These are phyloP conservation scores for Triticum turgidum DNA, from an alignment of 176 grass and related monocot species.

Conservation along the genomic window DNA sequence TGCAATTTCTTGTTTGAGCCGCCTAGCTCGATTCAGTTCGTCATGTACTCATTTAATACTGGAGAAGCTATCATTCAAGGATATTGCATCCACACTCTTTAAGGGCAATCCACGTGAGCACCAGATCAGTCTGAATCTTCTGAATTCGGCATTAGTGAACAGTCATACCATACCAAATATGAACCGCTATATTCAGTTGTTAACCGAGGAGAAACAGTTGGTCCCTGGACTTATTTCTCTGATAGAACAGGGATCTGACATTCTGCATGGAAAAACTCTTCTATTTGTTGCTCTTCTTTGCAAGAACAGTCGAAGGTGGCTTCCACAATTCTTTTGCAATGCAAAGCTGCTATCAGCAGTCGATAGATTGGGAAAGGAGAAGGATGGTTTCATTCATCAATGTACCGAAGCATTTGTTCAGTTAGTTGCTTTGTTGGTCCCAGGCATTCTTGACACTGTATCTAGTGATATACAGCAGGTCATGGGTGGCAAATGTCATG, in stretches of 20 bases:
- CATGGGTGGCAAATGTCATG: slow-evolving; percentile 86
- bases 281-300: slow-evolving; percentile 86
- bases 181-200: slow-evolving; percentile 61
- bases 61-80: slow-evolving; percentile 78
- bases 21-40: slow-evolving; percentile 78
- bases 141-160: slow-evolving; percentile 73
- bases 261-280: slow-evolving; percentile 84
- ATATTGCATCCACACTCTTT: slow-evolving; percentile 60
- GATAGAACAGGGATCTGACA: slow-evolving; percentile 77
- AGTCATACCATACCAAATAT: slow-evolving; percentile 66
- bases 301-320: slow-evolving; percentile 86
- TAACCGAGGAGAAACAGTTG: slow-evolving; percentile 82
- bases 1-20: slow-evolving; percentile 82
- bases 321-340: slow-evolving; percentile 86
- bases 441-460: slow-evolving; percentile 77
- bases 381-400: slow-evolving; percentile 75
- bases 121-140: slow-evolving; percentile 83
- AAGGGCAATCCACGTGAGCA: slow-evolving; percentile 90
- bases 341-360: slow-evolving; percentile 79
- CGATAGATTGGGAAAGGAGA: slow-evolving; percentile 86
- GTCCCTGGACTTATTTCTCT: slow-evolving; percentile 67
- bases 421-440: slow-evolving; percentile 60
- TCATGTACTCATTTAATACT: slow-evolving; percentile 74
- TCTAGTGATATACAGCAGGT: slow-evolving; percentile 83
- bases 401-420: slow-evolving; percentile 80